These are phyloP conservation scores for Boletellus emodensis DNA, from an alignment of 768 basidiomycete species.

Conservation along the genomic window DNA sequence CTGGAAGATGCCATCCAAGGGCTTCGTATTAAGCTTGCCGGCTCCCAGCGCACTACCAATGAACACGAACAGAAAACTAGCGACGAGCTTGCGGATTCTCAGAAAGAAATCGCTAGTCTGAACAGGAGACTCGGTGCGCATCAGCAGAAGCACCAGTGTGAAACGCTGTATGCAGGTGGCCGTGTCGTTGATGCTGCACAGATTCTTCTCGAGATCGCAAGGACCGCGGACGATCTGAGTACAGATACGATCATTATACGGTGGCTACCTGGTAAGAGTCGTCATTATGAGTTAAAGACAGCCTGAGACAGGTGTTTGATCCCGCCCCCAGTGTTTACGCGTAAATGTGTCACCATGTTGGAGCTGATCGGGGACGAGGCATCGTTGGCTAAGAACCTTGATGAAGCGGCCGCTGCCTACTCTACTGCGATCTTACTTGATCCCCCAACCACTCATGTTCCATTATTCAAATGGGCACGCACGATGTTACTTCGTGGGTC, in stretches of 20 bases:
- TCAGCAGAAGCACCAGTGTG: constrained; percentile 4
- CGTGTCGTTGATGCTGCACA: not conserved
- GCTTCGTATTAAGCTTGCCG: not conserved
- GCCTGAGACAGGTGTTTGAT: no score
- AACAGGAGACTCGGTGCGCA: not conserved
- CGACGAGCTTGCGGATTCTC: no score
- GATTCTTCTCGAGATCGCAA: no score
- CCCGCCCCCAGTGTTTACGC: no score
- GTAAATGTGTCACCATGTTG: no score
- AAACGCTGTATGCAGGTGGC: constrained; percentile 1
- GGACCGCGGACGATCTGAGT: no score
- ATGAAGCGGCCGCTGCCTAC: not conserved
- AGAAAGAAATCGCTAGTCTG: no score
- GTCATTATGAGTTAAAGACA: no score
- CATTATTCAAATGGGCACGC: not conserved
- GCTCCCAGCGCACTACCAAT: no score
- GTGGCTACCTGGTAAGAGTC: no score
- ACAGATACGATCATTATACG: not conserved
- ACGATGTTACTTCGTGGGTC: not conserved
- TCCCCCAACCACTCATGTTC: not conserved
- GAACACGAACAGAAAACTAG: not conserved
- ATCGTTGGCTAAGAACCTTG: constrained; percentile 4
- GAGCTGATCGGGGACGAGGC: no score
- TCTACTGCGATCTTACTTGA: not conserved
- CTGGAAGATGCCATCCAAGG: not conserved